Evolutionary conservation across 768 basidiomycete genomes (phyloP), one percentile per base, ranked within the genome.

Genomic region (Suillus placidus): DNA sequence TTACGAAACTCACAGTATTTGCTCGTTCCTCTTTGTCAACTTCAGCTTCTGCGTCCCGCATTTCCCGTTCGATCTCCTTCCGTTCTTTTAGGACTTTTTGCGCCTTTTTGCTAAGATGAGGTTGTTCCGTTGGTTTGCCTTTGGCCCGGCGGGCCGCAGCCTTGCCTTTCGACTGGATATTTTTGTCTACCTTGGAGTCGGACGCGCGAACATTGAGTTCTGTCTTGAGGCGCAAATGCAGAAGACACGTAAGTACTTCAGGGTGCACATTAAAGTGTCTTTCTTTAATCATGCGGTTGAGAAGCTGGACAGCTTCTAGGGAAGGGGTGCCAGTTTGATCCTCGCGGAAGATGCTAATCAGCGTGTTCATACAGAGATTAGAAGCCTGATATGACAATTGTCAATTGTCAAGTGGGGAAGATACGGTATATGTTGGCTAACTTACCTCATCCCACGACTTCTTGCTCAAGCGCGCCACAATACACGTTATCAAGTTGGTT

Each of bases 261-360:
- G 97, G 94, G 72, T 96, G 91, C 49, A 99, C 88, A 68, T 90
- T 88, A 80, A 93, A 99, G 68, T 88, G 87, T 38, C 89, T 88
- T 74, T 97, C 97, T 76, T 97, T 98, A 75, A 97, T 87, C 93
- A 98, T 98, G 66, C 95, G 88, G 70, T 97, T 95, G 68, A 99
- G 78, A 45, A 98, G 81, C 54, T 95, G 92, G 49, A 99, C 93
- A 64, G 90, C 81, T 75, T 97, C 94, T 64, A 98, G 84, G 5
- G 97, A 97, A 57, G 92, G 83, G 12, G 80, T 78, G 20, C 95
- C 95, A 13, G 91, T 91, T 23, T 85, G 79, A 80, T 99, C 97
- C 68, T 86, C 85, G 60, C 87, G 86, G 79, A 99, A 94, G 49
- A 98, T 90, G 57, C 83, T 81, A 73, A 93, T 89, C 71, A 99